phyloP scores from a whole-genome alignment of 2,329 filamentous ascomycete genomes.

The Hansfordia pulvinata region DNA sequence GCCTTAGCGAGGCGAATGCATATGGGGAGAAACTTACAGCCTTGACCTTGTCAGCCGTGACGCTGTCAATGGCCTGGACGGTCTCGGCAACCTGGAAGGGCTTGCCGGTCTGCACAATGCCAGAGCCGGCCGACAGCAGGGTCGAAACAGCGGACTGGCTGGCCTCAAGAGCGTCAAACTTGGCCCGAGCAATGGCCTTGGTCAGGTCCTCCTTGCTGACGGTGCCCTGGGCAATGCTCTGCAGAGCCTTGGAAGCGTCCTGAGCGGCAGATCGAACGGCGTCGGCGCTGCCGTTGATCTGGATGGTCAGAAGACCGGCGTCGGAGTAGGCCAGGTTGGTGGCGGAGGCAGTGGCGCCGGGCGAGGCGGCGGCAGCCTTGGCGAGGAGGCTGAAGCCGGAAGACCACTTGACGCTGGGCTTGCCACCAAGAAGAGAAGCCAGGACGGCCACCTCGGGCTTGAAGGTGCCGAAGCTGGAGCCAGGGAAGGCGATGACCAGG shows the following conservation, averaged over 20 bases:
- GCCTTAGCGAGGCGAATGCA: too few relatives aligned
- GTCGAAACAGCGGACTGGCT: conserved; percentile 67
- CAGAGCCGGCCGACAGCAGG: conserved; percentile 72
- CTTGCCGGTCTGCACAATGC: conserved; percentile 69
- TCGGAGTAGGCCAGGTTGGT: conserved; percentile 83
- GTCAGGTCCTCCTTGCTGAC: conserved; percentile 74
- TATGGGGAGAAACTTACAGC: too few relatives aligned
- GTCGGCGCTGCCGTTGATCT: conserved; percentile 60
- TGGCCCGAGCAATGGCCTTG: conserved; percentile 86
- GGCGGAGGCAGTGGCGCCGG: conserved; percentile 56
- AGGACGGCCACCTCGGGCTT: conserved; percentile 87
- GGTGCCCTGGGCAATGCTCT: conserved; percentile 64
- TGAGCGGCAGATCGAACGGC: conserved; percentile 63
- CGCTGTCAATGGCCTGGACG: conserved; percentile 64
- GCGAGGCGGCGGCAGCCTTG: conserved; percentile 57
- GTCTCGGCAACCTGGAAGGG: conserved; percentile 73
- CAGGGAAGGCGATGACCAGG: conserved; percentile 83
- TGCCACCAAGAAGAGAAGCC: conserved; percentile 74
- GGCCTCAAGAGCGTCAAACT: conserved; percentile 78
- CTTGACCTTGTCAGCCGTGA: conserved; percentile 76
- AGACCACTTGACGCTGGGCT: conserved; percentile 91
- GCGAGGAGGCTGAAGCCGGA: conserved; percentile 82
- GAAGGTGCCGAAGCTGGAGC: conserved; percentile 66
- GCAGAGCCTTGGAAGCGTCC: conserved; percentile 67
- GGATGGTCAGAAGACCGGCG: conserved; percentile 76